Base-by-base conservation (phyloP, 805 yeast species). In the Yamadazyma laniorum region DNA sequence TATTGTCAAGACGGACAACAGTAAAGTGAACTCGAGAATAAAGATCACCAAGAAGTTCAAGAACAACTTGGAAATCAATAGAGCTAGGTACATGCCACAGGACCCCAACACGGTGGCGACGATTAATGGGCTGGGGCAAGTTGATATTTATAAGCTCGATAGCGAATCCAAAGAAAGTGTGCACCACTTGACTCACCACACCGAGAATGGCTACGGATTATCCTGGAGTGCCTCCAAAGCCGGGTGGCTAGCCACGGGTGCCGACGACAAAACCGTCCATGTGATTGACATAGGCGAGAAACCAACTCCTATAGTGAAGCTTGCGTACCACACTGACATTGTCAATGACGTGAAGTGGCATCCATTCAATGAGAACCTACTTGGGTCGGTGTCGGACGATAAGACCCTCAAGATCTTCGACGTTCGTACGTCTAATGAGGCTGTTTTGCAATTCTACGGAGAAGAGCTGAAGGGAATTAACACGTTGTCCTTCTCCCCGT, bases 261-360 rank as follows among this genome's bases (percentile, higher is more conserved):
- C 89, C 0, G 91, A 85, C 56, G 95, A 85, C 56, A 62, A 67
- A 29, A 70, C 79, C 0, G 67, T 82, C 18, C 85, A 79, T 0
- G 47, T 82, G 3, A 79, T 89, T 75, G 85, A 83, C 48, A 59
- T 74, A 1, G 42, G 18, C 9, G 40, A 43, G 3, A 30, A 36
- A 4, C 35, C 53, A 3, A 54, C 48, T 29, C 34, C 45, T 21
- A 32, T 43, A 2, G n/a, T 29, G 21, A 32, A 26, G 17, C 18
- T 42, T 7, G 35, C 34, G 7, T 46, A 53, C 29, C 87, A 82
- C 46, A 48, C 55, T 0, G 81, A 77, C 46, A 80, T 82, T 25
- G 87, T 85, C 11, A 85, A 85, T 50, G 93, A 85, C 51, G 82
- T 79, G 15, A 77, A 80, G 59, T 85, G 90, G 87, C 85, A 82